These are phyloP conservation scores for Penicillium concentricum DNA, from an alignment of 2,329 filamentous ascomycete species.

Conservation along the genomic window DNA sequence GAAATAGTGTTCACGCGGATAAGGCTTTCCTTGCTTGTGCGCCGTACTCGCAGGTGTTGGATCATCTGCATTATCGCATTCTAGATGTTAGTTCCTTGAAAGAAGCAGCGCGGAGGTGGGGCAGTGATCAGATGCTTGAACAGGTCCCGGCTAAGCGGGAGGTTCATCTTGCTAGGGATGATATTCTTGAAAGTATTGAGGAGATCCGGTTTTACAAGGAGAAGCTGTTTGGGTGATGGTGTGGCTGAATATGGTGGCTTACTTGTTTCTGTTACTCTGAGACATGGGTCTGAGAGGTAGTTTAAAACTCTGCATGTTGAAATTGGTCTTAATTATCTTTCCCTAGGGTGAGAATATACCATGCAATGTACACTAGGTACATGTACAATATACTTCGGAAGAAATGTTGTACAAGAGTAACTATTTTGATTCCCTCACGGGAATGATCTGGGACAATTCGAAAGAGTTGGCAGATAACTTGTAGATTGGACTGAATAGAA, in stretches of 20 bases:
- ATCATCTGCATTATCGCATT: constrained; percentile 84
- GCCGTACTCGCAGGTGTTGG: constrained; percentile 71
- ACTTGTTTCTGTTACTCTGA: neutral
- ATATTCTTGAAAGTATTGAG: constrained; percentile 92
- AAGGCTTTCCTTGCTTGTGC: constrained; percentile 71
- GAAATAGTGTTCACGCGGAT: constrained; percentile 92
- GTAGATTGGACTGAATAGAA: neutral
- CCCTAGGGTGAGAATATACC: neutral
- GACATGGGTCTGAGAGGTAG: neutral
- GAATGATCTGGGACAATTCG: constrained; percentile 4
- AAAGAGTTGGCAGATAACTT: neutral
- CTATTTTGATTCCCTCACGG: neutral
- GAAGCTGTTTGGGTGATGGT: constrained; percentile 57
- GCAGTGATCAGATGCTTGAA: constrained; percentile 57
- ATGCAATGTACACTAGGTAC: neutral
- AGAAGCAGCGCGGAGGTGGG: constrained; percentile 84
- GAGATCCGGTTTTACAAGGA: constrained; percentile 83
- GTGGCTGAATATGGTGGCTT: neutral
- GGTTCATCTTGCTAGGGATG: constrained; percentile 77
- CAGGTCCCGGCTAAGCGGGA: constrained; percentile 70
- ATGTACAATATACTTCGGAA: neutral
- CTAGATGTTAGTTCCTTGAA: constrained; percentile 91
- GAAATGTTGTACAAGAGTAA: neutral
- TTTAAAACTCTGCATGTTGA: neutral
- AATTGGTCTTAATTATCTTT: neutral